Evolutionary conservation across 176 grass and related monocot species (phyloP).

Genomic region (Secale cereale): DNA sequence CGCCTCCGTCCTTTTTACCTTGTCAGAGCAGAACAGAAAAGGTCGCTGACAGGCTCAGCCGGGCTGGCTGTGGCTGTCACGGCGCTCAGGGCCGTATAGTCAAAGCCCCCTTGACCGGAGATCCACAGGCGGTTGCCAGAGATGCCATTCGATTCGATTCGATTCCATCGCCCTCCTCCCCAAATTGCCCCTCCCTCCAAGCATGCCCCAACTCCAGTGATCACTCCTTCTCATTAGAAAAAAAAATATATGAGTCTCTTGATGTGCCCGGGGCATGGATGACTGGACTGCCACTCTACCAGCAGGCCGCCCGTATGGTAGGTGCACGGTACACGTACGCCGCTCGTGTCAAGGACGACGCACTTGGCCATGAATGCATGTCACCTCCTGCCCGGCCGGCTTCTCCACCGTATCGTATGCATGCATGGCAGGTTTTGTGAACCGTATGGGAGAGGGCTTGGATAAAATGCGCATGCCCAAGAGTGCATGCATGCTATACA

Average conservation of each 20-base stretch:
- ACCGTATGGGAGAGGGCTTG: too few species aligned
- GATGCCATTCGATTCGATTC: neutral
- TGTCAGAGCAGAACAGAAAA: neutral
- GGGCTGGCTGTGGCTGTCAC: neutral
- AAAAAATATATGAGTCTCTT: too few species aligned
- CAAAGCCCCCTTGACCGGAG: conserved; percentile 8
- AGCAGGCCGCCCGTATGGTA: neutral
- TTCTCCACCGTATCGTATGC: too few species aligned
- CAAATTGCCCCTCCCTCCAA: neutral
- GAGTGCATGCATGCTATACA: too few species aligned
- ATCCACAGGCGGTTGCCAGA: neutral
- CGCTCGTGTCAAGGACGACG: neutral
- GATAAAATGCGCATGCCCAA: too few species aligned
- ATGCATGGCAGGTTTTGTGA: too few species aligned
- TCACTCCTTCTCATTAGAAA: neutral
- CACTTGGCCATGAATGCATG: neutral
- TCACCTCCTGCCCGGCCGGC: neutral
- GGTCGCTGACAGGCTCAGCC: neutral
- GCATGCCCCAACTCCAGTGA: neutral
- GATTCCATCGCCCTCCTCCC: neutral
- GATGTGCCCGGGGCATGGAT: neutral
- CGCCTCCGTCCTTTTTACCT: neutral
- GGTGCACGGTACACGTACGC: neutral
- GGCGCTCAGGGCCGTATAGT: neutral
- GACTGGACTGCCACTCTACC: neutral